Conservation (phyloP, 352 stramenopile species). For the Globisporangium nagaii region DNA sequence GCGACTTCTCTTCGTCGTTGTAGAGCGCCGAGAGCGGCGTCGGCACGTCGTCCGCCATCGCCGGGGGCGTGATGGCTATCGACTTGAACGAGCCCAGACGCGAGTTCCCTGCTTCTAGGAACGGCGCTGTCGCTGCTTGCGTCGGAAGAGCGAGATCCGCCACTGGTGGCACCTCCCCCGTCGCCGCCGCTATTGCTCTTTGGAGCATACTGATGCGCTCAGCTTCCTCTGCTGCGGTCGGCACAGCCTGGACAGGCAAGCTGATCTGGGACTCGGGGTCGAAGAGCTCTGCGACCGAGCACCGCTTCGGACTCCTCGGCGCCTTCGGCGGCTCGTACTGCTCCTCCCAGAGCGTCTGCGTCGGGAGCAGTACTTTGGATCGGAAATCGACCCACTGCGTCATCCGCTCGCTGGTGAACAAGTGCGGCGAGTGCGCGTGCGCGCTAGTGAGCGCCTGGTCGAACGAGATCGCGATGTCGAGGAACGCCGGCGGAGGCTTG, state of each 20-base stretch:
- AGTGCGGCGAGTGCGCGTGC: constrained; percentile 44
- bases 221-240: background rate
- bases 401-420: constrained; percentile 30
- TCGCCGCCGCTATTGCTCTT: constrained; percentile 9
- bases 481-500: constrained; percentile 38
- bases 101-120: background rate
- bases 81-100: background rate
- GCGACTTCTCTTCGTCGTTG: constrained; percentile 59
- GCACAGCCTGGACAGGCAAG: background rate
- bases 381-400: constrained; percentile 50
- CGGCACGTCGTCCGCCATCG: constrained; percentile 25
- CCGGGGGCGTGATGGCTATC: background rate
- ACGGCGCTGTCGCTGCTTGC: background rate
- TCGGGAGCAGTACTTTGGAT: constrained; percentile 35
- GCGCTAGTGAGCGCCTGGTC: constrained; percentile 64
- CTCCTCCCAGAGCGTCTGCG: constrained; percentile 65
- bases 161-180: background rate
- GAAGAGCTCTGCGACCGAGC: constrained; percentile 5
- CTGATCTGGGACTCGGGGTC: background rate
- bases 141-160: background rate
- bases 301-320: background rate
- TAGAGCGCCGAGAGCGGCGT: constrained; percentile 66
- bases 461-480: constrained; percentile 72
- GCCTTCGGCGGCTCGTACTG: constrained; percentile 26
- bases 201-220: constrained; percentile 10